These are phyloP conservation scores for Fusarium ramigenum DNA, from an alignment of 2,329 filamentous ascomycete genomes.

Conservation along the genomic window DNA sequence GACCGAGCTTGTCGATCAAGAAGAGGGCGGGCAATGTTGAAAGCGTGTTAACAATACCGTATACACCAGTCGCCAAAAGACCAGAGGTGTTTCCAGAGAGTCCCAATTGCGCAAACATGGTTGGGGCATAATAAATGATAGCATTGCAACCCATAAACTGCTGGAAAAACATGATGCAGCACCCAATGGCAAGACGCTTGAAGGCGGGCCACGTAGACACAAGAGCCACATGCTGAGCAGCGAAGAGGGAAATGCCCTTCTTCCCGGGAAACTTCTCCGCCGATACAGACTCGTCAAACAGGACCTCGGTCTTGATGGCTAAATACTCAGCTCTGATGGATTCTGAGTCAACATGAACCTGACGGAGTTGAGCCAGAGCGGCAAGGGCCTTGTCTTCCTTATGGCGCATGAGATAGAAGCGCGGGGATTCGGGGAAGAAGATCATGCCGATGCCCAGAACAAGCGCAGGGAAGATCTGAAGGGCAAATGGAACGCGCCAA, in stretches of 20 bases:
- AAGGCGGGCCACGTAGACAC: slow-evolving; percentile 50
- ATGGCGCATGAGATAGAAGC: slow-evolving; percentile 40
- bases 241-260: slow-evolving; percentile 46
- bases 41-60: slow-evolving; percentile 64
- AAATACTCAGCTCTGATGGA: slow-evolving; percentile 37
- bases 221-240: slow-evolving; percentile 25
- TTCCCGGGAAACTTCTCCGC: slow-evolving; percentile 46
- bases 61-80: slow-evolving; percentile 66
- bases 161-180: slow-evolving; percentile 66
- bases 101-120: slow-evolving; percentile 48
- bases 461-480: slow-evolving; percentile 44
- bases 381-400: slow-evolving; percentile 37
- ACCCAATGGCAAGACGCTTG: slow-evolving; percentile 56
- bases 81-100: slow-evolving; percentile 53
- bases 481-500: slow-evolving; percentile 44
- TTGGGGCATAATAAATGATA: slow-evolving; percentile 66
- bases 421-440: slow-evolving; percentile 41
- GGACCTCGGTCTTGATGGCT: slow-evolving; percentile 40
- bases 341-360: slow-evolving; percentile 29
- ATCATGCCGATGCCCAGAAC: slow-evolving; percentile 38
- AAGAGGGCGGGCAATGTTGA: slow-evolving; percentile 55
- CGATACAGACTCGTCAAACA: slow-evolving; percentile 40
- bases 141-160: slow-evolving; percentile 52
- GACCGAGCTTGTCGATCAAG: slow-evolving; percentile 64
- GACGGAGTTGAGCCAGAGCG: slow-evolving; percentile 36